Conservation (phyloP, 2,329 filamentous ascomycete species). For the Alternaria sp. region DNA sequence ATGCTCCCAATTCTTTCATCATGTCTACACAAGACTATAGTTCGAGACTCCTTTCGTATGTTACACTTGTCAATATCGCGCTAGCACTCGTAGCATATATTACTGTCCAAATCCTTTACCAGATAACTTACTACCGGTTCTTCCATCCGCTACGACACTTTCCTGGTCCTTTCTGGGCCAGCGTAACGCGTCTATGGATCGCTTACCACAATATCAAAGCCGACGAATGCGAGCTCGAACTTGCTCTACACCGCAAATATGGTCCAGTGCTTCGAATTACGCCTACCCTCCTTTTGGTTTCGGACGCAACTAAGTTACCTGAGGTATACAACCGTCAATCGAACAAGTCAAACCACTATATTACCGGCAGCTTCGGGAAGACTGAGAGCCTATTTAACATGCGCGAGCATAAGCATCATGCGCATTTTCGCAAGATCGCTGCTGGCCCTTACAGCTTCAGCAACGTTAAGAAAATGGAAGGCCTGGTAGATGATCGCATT, state of each 20-base stretch:
- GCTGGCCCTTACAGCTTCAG: constrained; percentile 65
- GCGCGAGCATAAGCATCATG: constrained; percentile 62
- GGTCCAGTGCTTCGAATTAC: constrained; percentile 42
- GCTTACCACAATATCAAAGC: constrained; percentile 61
- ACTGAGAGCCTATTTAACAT: constrained; percentile 67
- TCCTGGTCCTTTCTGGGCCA: constrained; percentile 65
- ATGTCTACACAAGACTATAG: neutral
- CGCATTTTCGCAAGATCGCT: constrained; percentile 63
- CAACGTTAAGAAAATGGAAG: constrained; percentile 68
- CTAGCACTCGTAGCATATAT: neutral
- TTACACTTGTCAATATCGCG: constrained; percentile 1
- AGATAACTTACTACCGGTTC: constrained; percentile 56
- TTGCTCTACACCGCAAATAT: constrained; percentile 59
- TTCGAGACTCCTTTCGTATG: neutral
- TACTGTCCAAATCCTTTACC: constrained; percentile 29
- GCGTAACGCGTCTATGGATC: constrained; percentile 63
- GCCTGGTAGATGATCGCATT: constrained; percentile 63
- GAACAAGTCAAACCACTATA: constrained; percentile 67
- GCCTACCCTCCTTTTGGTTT: constrained; percentile 63
- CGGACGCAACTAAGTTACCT: constrained; percentile 65
- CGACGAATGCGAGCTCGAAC: constrained; percentile 56
- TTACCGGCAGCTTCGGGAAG: constrained; percentile 66
- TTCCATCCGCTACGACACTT: constrained; percentile 63
- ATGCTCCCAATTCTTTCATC: neutral
- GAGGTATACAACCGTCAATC: constrained; percentile 65